Evolutionary conservation across 805 yeast genomes (phyloP), one percentile per base, ranked within the genome.

Genomic region (Candida sphagnicola): DNA sequence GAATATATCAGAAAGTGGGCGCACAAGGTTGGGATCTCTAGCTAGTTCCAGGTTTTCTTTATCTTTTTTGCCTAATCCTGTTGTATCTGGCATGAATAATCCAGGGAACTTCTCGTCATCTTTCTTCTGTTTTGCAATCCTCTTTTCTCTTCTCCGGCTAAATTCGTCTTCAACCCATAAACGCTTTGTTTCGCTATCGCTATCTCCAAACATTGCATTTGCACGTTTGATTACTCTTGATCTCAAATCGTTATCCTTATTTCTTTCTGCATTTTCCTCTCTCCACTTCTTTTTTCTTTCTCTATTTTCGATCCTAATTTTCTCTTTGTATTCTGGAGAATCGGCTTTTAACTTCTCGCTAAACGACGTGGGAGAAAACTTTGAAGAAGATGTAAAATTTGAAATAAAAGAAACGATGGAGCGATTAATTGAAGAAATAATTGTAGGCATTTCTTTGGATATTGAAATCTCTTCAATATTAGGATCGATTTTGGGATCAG

Each of bases 181-280:
- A 30, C 59, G 56, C 38, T 68, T 70, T 32, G 73, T 78, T 8
- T 64, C 70, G 8, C 82, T 61, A 5, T 77, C 79, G 0, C 61
- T 68, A 8, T 68, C 74, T 1, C 95, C 93, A 62, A 78, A 89
- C 48, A 82, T 61, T 14, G 61, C 62, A 28, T 64, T 67, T 0
- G 97, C 96, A 29, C 93, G 69, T 47, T 82, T 82, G 46, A 76
- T 72, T 15, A 91, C 81, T 39, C 98, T 69, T 0, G 85, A 78
- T 37, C 95, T 72, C 39, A 91, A 66, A 54, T 91, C 98, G 51
- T 87, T 83, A 57, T 89, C 96, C 63, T 86, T 82, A 59, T 90
- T 90, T 47, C 93, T 72, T 43, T 82, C 82, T 6, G 77, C 74
- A 54, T 91, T 88, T 18, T 77, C 80, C 46, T 80, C 90, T 51